Percentiles rank a stretch among this genome's conserved stretches.
These are phyloP conservation scores for Kitagawia praeruptora DNA, from an alignment of 129 eudicot species.

Conservation along the genomic window DNA sequence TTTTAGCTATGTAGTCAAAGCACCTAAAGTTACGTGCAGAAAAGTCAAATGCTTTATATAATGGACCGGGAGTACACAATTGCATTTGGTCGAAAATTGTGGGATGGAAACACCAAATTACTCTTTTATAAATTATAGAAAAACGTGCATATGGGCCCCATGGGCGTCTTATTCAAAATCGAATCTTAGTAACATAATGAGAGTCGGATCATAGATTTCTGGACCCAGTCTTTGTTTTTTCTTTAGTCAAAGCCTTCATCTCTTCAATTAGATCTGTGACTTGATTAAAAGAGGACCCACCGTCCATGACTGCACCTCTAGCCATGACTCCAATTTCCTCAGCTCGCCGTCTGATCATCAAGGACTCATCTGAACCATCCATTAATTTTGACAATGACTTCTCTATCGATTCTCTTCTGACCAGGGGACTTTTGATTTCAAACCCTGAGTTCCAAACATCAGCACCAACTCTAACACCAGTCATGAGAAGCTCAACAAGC, in stretches of 20 bases:
- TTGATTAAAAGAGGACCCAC: constrained; percentile 18
- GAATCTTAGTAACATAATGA: too few species aligned
- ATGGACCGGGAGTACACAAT: too few species aligned
- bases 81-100: too few species aligned
- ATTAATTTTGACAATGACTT: background rate
- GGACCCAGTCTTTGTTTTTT: background rate
- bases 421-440: background rate
- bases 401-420: background rate
- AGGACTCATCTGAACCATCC: background rate
- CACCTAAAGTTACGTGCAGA: too few species aligned
- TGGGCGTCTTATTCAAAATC: too few species aligned
- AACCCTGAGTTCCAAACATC: constrained; percentile 15
- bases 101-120: too few species aligned
- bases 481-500: constrained; percentile 19
- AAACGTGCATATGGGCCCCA: too few species aligned
- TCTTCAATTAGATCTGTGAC: background rate
- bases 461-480: constrained; percentile 33
- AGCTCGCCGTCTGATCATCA: background rate
- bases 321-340: background rate
- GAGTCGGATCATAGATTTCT: too few species aligned
- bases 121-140: too few species aligned
- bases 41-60: too few species aligned
- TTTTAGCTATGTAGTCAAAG: too few species aligned
- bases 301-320: constrained; percentile 5
- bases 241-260: background rate